Conservation (phyloP, 768 basidiomycete genomes). For the Candolleomyces eurysporus region DNA sequence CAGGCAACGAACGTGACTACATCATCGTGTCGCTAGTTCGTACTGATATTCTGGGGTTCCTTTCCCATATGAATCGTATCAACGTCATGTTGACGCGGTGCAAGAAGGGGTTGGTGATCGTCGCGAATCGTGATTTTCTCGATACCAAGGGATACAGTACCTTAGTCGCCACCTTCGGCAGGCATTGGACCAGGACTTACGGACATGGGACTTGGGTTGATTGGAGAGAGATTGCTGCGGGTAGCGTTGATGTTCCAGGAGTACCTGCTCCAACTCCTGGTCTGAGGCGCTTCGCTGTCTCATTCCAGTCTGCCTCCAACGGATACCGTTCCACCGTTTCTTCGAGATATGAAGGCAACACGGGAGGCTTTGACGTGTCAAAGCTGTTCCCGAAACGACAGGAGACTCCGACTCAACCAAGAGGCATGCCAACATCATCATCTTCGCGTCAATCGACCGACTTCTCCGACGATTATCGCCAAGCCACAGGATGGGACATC, state of each 20-base stretch:
- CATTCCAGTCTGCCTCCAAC: too few relatives aligned
- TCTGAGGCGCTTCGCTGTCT: too few relatives aligned
- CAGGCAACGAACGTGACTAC: conserved; percentile 15
- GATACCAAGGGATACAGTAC: conserved; percentile 29
- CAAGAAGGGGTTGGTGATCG: conserved; percentile 44
- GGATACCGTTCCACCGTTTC: too few relatives aligned
- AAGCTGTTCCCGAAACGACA: too few relatives aligned
- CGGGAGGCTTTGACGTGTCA: too few relatives aligned
- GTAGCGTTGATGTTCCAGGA: conserved; percentile 30
- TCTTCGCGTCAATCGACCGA: too few relatives aligned
- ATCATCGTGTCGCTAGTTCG: conserved; percentile 35
- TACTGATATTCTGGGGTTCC: conserved; percentile 43
- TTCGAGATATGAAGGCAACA: too few relatives aligned
- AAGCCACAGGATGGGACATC: too few relatives aligned
- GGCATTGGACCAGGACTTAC: conserved; percentile 19
- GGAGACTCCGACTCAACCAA: too few relatives aligned
- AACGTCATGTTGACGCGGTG: conserved; percentile 57
- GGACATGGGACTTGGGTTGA: conserved; percentile 26
- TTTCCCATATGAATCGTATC: conserved; percentile 40
- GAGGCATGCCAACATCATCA: too few relatives aligned
- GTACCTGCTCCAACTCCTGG: conserved; percentile 11
- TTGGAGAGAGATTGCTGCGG: conserved; percentile 27
- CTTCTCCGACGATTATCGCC: too few relatives aligned
- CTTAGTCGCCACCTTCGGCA: conserved; percentile 40
- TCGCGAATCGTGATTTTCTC: conserved; percentile 43